These are phyloP conservation scores for Verruconis gallopava DNA, from an alignment of 2,329 filamentous ascomycete genomes.

Conservation along the genomic window DNA sequence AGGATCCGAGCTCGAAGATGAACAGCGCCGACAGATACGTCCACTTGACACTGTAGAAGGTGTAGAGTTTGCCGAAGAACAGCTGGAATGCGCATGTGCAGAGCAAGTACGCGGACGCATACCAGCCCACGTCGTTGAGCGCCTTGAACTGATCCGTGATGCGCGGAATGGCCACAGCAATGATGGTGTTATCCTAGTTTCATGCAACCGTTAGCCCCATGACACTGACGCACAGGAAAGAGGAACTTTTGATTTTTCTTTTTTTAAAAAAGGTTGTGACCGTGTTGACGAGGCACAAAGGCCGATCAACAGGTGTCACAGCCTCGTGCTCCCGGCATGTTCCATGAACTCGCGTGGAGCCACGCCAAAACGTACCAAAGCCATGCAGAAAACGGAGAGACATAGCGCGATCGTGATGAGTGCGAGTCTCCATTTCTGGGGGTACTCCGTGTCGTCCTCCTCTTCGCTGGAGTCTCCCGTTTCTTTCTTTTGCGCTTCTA, in stretches of 20 bases:
- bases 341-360: no score
- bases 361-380: conserved; percentile 5
- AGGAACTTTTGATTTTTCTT: no score
- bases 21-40: conserved; percentile 30
- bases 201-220: no score
- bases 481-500: background rate
- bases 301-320: background rate
- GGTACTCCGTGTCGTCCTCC: conserved; percentile 23
- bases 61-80: conserved; percentile 33
- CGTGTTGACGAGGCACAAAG: background rate
- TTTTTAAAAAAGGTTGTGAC: no score
- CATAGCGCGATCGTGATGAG: conserved; percentile 25
- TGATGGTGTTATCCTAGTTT: conserved; percentile 36
- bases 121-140: conserved; percentile 35
- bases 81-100: conserved; percentile 31
- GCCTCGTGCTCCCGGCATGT: background rate
- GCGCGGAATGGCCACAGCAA: conserved; percentile 34
- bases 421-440: conserved; percentile 19
- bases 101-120: conserved; percentile 29
- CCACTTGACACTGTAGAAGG: conserved; percentile 34
- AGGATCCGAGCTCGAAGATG: conserved; percentile 40
- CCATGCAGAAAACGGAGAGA: conserved; percentile 19
- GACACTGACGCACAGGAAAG: no score
- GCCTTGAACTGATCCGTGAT: conserved; percentile 36
- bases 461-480: conserved; percentile 6